Conservation (phyloP, 176 grass and related monocot species). For the Carex littledalei region DNA sequence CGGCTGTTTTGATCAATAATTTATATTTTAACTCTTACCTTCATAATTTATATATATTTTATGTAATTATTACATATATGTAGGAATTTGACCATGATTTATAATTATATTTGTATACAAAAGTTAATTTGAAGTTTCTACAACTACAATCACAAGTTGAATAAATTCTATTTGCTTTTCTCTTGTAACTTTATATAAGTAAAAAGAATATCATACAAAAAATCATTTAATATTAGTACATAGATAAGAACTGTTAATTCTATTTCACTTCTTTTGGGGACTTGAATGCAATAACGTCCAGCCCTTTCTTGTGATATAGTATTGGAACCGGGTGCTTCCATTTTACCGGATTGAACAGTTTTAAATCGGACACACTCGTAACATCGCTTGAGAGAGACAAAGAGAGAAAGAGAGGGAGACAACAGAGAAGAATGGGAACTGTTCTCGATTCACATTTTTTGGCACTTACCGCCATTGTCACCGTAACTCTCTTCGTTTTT, state of each 20-base stretch:
- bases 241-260: not conserved
- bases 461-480: conserved; percentile 90
- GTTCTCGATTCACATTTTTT: conserved; percentile 84
- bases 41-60: too few species aligned
- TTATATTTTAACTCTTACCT: too few species aligned
- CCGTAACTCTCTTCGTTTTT: conserved; percentile 29
- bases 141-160: not conserved
- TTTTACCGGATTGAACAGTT: not conserved
- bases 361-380: not conserved
- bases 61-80: not conserved
- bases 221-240: too few species aligned
- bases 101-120: not conserved
- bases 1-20: too few species aligned
- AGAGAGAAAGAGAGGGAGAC: not conserved
- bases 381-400: not conserved
- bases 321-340: not conserved
- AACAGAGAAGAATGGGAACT: conserved; percentile 48
- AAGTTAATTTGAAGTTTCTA: not conserved
- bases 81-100: not conserved
- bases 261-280: not conserved
- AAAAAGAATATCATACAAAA: not conserved
- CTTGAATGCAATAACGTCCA: not conserved
- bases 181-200: not conserved
- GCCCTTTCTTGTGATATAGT: not conserved
- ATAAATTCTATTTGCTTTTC: not conserved